Evolutionary conservation across 176 grass and related monocot genomes (phyloP), one percentile per base, ranked within the genome.

Genomic region (Phyllostachys edulis): DNA sequence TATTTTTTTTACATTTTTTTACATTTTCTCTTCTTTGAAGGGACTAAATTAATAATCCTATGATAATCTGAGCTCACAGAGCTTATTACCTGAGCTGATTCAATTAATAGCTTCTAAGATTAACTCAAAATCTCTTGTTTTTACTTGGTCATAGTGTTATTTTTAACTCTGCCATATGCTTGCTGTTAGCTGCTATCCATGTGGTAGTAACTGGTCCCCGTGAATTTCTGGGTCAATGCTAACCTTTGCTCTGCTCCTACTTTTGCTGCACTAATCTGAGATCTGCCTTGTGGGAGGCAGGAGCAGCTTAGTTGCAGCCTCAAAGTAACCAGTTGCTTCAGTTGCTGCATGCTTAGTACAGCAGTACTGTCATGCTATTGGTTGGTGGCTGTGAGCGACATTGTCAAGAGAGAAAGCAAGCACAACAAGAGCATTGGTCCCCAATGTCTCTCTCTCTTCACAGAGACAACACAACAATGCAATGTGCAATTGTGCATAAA

Each of bases 201-300:
- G 29, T 50, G 20, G n/a, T 76, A 85, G 44, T 82, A 71, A 66
- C 84, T 60, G 49, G 67, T 73, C 15, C 84, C 88, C 79, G 73
- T 83, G 79, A 90, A 60, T 86, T 60, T 57, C 79, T 90, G 65
- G 41, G 88, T 82, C 84, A 90, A 82, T 90, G 84, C 74, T 61
- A 78, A 82, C 74, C 79, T 90, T 90, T 67, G 84, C 88, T 82
- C 84, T 10, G 67, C 84, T 83, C 88, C 88, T 87, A 87, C 79
- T 87, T 90, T 87, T 86, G 67, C 79, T 87, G 47, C 67, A 73
- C 79, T 71, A 71, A 86, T 59, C 67, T 56, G 88, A 82, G 86
- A 78, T 80, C 70, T 75, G 68, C 80, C 81, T 73, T 84, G 75
- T 60, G 67, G 38, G 75, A 74, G 81, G 75, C 82, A 44, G 62